These are phyloP conservation scores for Russula olivacea DNA, from an alignment of 768 basidiomycete species.

Conservation along the genomic window DNA sequence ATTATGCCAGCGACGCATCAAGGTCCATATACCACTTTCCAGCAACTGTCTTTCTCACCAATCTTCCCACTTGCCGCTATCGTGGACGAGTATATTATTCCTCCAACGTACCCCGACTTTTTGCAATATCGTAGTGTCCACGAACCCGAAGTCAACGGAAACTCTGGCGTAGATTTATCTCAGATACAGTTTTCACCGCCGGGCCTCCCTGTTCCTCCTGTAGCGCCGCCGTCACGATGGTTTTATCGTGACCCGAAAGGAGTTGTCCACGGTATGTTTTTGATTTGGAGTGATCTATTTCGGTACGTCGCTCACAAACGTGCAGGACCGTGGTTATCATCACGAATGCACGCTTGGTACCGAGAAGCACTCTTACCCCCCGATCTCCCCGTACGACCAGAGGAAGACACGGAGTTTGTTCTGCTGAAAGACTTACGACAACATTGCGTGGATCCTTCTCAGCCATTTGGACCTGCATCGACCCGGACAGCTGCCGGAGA, in stretches of 20 bases:
- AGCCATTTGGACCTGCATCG: slow-evolving; percentile 57
- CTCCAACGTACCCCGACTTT: slow-evolving; percentile 81
- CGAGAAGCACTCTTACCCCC: slow-evolving; percentile 78
- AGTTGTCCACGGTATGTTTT: slow-evolving; percentile 61
- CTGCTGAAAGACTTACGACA: slow-evolving; percentile 68
- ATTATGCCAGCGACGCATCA: slow-evolving; percentile 59
- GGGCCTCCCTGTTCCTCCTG: slow-evolving; percentile 67
- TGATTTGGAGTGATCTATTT: not conserved
- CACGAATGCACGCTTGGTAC: slow-evolving; percentile 86
- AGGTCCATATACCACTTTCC: slow-evolving; percentile 87
- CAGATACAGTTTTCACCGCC: slow-evolving; percentile 73
- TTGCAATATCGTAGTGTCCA: slow-evolving; percentile 59
- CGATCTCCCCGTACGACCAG: slow-evolving; percentile 73
- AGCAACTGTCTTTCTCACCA: slow-evolving; percentile 81
- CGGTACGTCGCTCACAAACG: not conserved
- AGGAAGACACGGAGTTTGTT: slow-evolving; percentile 63
- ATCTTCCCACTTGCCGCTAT: slow-evolving; percentile 84
- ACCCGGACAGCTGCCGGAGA: slow-evolving; percentile 30
- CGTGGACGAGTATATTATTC: slow-evolving; percentile 87
- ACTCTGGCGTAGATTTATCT: slow-evolving; percentile 41
- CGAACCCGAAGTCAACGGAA: slow-evolving; percentile 50
- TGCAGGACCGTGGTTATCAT: slow-evolving; percentile 81
- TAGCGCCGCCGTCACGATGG: slow-evolving; percentile 68
- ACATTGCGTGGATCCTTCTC: slow-evolving; percentile 75
- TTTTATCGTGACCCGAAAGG: slow-evolving; percentile 80